These are phyloP conservation scores for Trypanosoma grayi DNA, from an alignment of 208 protist species.

Conservation along the genomic window DNA sequence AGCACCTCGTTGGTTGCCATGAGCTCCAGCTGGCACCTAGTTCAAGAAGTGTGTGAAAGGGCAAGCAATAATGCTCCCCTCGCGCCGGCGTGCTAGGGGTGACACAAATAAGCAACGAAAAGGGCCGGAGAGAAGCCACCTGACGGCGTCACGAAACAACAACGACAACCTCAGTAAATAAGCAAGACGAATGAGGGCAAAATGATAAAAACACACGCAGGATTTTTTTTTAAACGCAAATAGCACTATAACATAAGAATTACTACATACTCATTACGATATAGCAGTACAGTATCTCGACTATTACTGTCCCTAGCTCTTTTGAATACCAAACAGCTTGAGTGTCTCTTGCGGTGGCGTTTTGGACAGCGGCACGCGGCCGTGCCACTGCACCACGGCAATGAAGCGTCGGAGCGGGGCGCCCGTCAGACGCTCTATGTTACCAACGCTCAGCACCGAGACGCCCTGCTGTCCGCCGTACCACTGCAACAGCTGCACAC, in stretches of 20 bases:
- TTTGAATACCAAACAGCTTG: conserved; percentile 3
- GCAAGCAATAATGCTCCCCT: neutral
- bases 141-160: conserved; percentile 3
- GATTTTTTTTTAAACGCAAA: too few relatives aligned
- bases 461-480: conserved; percentile 23
- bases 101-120: neutral
- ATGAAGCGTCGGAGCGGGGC: conserved; percentile 18
- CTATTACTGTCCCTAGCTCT: neutral
- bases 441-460: neutral
- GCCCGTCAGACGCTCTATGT: conserved; percentile 13
- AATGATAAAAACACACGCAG: conserved; percentile 1
- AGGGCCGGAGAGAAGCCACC: neutral
- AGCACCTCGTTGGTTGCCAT: conserved; percentile 36
- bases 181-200: neutral
- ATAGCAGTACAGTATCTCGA: neutral
- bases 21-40: too few relatives aligned
- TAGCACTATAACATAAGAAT: too few relatives aligned
- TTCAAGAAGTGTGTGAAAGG: too few relatives aligned
- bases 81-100: neutral
- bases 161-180: neutral
- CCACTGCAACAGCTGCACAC: conserved; percentile 11
- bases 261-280: too few relatives aligned
- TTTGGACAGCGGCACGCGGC: neutral
- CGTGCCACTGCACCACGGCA: conserved; percentile 16
- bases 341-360: neutral